Evolutionary conservation across 345 rosid species (phyloP).

Genomic region (Eucalyptus virginea): DNA sequence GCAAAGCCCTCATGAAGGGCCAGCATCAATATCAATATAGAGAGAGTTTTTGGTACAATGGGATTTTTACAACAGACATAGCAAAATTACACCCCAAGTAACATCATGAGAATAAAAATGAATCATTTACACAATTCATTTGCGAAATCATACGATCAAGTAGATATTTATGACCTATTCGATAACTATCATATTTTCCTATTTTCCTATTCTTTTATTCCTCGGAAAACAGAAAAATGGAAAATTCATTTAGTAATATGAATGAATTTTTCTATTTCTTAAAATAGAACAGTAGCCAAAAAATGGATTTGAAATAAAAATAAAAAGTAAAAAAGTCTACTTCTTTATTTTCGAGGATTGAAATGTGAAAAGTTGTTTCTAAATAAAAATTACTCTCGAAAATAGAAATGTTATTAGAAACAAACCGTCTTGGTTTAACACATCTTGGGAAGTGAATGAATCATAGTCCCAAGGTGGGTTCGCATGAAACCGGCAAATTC

Average conservation of each 20-base stretch:
- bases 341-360: too few species aligned
- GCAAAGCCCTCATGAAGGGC: not conserved
- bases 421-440: too few species aligned
- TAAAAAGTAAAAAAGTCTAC: fast-evolving
- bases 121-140: not conserved
- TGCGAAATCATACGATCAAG: not conserved
- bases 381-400: too few species aligned
- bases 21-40: not conserved
- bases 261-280: too few species aligned
- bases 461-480: not conserved
- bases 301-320: too few species aligned
- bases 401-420: too few species aligned
- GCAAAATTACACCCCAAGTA: not conserved
- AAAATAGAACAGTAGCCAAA: too few species aligned
- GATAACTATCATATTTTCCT: too few species aligned
- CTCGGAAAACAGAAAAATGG: fast-evolving
- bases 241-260: too few species aligned
- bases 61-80: not conserved
- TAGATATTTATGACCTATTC: not conserved
- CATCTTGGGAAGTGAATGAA: not conserved
- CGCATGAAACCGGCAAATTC: not conserved
- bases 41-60: not conserved
- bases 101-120: not conserved
- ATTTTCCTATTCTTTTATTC: too few species aligned
- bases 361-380: not conserved